Conservation (phyloP, 2,329 filamentous ascomycete species). For the Fusarium setosum region DNA sequence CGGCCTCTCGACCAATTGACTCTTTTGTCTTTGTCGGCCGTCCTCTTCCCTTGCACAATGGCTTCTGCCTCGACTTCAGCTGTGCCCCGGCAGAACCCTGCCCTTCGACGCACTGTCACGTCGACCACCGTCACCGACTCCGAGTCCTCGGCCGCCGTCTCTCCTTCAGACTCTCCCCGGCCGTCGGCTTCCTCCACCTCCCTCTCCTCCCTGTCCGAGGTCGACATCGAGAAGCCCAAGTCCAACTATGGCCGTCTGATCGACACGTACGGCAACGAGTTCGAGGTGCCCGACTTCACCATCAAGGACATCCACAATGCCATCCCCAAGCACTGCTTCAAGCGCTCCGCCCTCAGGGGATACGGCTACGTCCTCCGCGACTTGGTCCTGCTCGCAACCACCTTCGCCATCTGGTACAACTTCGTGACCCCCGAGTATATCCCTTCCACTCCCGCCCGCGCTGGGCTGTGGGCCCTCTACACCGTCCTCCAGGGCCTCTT, state of each 20-base stretch:
- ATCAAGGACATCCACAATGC: constrained; percentile 98
- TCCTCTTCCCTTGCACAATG: constrained; percentile 51
- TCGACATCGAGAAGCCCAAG: constrained; percentile 53
- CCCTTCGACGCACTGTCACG: constrained; percentile 61
- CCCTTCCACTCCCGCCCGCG: constrained; percentile 75
- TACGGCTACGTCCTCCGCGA: constrained; percentile 89
- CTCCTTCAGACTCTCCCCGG: constrained; percentile 69
- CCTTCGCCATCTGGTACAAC: constrained; percentile 90
- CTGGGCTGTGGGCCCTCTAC: constrained; percentile 71
- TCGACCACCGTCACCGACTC: constrained; percentile 61
- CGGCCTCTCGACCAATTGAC: constrained; percentile 38
- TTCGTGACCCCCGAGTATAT: constrained; percentile 88
- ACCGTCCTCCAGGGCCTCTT: constrained; percentile 92
- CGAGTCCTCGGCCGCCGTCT: constrained; percentile 67
- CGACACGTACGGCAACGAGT: constrained; percentile 95
- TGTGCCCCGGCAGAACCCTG: constrained; percentile 54
- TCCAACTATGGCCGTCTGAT: constrained; percentile 73
- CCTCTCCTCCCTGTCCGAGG: constrained; percentile 86
- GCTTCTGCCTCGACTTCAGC: constrained; percentile 60
- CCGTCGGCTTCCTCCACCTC: constrained; percentile 86
- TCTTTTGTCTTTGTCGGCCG: constrained; percentile 30
- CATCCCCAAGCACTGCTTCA: constrained; percentile 97
- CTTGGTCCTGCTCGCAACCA: constrained; percentile 74
- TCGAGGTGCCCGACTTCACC: constrained; percentile 92
- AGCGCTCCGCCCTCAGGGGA: constrained; percentile 82